Base-by-base conservation (phyloP, 495 filamentous ascomycete genomes). In the Hypoxylon lenormandii region DNA sequence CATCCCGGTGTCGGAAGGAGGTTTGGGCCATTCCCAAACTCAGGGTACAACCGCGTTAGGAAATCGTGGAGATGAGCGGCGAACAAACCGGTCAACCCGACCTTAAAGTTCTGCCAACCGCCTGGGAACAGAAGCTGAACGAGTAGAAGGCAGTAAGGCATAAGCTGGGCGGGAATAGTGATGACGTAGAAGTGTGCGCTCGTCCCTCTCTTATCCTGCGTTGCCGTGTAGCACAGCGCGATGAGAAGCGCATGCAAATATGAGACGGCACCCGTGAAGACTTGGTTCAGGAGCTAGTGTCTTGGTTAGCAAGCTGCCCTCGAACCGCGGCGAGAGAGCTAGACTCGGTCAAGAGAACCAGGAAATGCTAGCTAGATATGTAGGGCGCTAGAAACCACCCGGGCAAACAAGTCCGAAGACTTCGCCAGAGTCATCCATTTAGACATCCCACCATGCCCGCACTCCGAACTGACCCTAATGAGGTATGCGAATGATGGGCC, bases 61-160 rank as follows among this genome's bases (percentile, higher is more conserved):
- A 97, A 97, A 72, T 96, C 90, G 75, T 93, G 91, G 19, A 93
- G 74, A 75, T 97, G 94, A 19, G 92, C 93, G 15, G 91, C 91
- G 37, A 94, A 50, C 23, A 97, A 83, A 15, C 93, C 94, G 15
- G 80, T 90, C 38, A 82, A 69, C 53, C 92, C 87, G 8, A 83
- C 51, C 60, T 88, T 55, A 3, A 86, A 83, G 7, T 77, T 76
- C 1, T 75, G 47, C 46, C 80, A 68, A 47, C 81, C 83, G 4
- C 82, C 83, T 5, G 60, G 74, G 49, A 82, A 81, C 19, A 97
- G 80, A 30, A 94, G 79, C 16, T 89, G 90, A 64, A 89, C 75
- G 13, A 87, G 67, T 13, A 97, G 82, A 83, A 94, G 89, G 63
- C 88, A 89, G 79, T 85, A 91, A 18, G 94, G 94, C 23, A 93